Evolutionary conservation across 352 stramenopile species (phyloP).

Genomic region (Salisapilia sapeloensis): DNA sequence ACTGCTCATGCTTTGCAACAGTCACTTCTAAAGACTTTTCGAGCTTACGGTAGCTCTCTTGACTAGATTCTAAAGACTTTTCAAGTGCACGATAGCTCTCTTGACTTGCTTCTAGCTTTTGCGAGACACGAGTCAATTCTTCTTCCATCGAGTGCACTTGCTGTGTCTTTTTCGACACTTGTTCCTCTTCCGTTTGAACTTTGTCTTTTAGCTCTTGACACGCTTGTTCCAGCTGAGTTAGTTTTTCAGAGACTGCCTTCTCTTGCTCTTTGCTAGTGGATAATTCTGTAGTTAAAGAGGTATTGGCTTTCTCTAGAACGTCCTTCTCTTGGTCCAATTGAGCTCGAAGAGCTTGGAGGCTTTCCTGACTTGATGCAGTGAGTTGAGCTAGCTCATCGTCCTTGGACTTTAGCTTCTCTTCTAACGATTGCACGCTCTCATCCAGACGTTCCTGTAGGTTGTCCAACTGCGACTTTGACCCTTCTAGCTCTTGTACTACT

Average conservation of each 20-base stretch:
- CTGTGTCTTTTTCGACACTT: slow-evolving; percentile 8
- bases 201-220: slow-evolving; percentile 4
- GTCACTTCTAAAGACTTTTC: slow-evolving; percentile 3
- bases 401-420: slow-evolving; percentile 28
- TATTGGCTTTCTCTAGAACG: too few relatives aligned
- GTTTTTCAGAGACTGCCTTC: slow-evolving; percentile 6
- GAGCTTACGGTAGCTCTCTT: slow-evolving; percentile 8
- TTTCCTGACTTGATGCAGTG: too few relatives aligned
- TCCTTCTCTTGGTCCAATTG: too few relatives aligned
- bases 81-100: slow-evolving; percentile 8
- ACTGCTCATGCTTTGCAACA: background rate
- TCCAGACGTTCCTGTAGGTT: slow-evolving; percentile 1
- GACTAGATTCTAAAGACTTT: slow-evolving; percentile 1
- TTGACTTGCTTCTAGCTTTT: slow-evolving; percentile 6
- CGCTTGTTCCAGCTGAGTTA: slow-evolving; percentile 9
- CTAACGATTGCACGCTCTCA: slow-evolving; percentile 6
- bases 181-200: slow-evolving; percentile 10
- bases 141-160: slow-evolving; percentile 2
- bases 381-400: slow-evolving; percentile 42
- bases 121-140: slow-evolving; percentile 1
- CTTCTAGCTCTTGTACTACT: slow-evolving; percentile 4
- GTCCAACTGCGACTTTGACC: slow-evolving; percentile 6
- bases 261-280: slow-evolving; percentile 4
- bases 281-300: too few relatives aligned
- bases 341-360: too few relatives aligned